phyloP scores from a whole-genome alignment of 2,329 filamentous ascomycete species.

The Beauveria caledonica region DNA sequence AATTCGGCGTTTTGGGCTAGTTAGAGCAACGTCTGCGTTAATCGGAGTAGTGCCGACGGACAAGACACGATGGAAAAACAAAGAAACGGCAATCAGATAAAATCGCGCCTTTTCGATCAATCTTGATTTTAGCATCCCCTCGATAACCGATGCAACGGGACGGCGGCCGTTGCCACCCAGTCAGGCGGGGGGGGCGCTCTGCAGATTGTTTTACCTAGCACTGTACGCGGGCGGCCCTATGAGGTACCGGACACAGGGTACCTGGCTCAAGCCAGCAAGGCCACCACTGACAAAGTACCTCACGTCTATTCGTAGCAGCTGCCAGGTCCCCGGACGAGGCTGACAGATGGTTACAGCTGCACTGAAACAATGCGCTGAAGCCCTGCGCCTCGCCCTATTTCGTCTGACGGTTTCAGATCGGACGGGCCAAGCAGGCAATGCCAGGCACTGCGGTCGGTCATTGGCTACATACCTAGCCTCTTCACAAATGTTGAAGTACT shows the following conservation, averaged over 20 bases:
- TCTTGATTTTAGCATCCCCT: background rate
- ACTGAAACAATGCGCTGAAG: background rate
- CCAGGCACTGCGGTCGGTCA: too few relatives aligned
- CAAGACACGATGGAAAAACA: background rate
- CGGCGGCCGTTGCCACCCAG: background rate
- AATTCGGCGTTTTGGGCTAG: constrained; percentile 6
- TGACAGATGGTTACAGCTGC: background rate
- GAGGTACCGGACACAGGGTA: background rate
- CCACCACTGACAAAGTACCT: background rate
- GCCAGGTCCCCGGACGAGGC: background rate
- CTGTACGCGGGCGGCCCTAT: too few relatives aligned
- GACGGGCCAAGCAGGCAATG: too few relatives aligned
- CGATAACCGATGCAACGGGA: background rate
- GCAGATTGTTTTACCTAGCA: background rate
- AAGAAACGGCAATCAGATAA: background rate
- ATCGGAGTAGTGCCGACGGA: too few relatives aligned
- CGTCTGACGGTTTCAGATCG: too few relatives aligned
- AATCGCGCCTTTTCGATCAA: background rate
- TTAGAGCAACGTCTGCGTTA: background rate
- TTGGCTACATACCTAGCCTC: too few relatives aligned
- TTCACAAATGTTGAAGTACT: too few relatives aligned
- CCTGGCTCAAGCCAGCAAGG: background rate
- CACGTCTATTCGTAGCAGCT: background rate
- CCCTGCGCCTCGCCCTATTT: background rate
- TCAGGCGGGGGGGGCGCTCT: background rate